Evolutionary conservation across 225 moss, liverwort and hornwort genomes (phyloP), one percentile per base, ranked within the genome.

Genomic region (Bryoerythrophyllum caledonicum): DNA sequence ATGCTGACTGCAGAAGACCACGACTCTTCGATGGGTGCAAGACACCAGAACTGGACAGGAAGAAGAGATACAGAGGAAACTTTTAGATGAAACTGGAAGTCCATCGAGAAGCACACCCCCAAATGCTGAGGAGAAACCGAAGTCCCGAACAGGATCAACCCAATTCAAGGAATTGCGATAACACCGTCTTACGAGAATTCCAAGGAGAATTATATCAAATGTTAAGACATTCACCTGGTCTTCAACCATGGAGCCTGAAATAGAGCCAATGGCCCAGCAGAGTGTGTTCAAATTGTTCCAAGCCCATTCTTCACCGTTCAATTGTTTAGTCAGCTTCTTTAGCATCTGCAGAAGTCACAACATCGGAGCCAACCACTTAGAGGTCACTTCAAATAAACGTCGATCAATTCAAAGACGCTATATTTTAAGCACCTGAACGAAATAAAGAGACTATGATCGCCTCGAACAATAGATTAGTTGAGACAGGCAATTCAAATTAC

Each of bases 241-340:
- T 74, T 94, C 94, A 19, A 89, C 87, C 96, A 97, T 94, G 55
- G 96, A 97, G 30, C 94, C 96, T 61, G 91, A 97, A 53, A 97
- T 97, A 66, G 96, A 94, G 21, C 96, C 96, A 14, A 97, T 97
- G 26, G 96, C 96, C 96, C 94, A 97, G 74, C 96, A 97, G 10
- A 97, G 91, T 3, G 94, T 97, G 73, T 97, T 97, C 35, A 97
- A 70, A 86, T 93, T 97, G 82, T 91, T 97, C 96, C 96, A 97
- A 48, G 92, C 92, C 96, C 94, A 97, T 62, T 97, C 96, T 75
- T 97, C 96, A 30, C 96, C 96, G 65, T 94, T 93, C 14, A 97
- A 76, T 81, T 94, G 94, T 78, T 97, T 97, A 73, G 88, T 94
- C 14, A 97, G 74, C 80, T 97, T 97, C 77, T 90, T 92, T 24